These are phyloP conservation scores for Penicillium verrucosum DNA, from an alignment of 2,329 filamentous ascomycete genomes.

Conservation along the genomic window DNA sequence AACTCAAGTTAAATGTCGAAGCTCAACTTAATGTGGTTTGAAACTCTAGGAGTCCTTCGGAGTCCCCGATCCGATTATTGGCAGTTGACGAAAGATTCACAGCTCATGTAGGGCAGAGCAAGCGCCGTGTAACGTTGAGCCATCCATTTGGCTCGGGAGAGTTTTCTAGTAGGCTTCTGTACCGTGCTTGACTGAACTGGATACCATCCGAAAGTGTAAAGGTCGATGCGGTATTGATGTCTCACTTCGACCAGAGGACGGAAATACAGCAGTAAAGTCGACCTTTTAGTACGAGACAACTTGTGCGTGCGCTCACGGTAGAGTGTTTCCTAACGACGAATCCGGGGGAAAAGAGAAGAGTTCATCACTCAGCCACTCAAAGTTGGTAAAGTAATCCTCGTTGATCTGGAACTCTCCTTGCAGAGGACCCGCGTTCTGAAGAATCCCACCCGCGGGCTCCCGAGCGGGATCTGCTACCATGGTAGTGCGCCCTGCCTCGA, in stretches of 20 bases:
- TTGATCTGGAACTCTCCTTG: constrained; percentile 30
- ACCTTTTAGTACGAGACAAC: not conserved
- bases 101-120: not conserved
- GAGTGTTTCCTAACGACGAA: constrained; percentile 19
- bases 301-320: constrained; percentile 6
- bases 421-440: constrained; percentile 3
- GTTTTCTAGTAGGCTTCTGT: not conserved
- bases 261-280: not conserved
- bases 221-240: not conserved
- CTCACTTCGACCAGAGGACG: not conserved
- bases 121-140: not conserved
- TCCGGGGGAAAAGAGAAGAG: constrained; percentile 26
- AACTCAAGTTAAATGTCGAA: not conserved
- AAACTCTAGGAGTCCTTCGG: not conserved
- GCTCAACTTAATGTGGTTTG: too few species aligned
- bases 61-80: not conserved
- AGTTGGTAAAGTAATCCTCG: constrained; percentile 39
- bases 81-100: not conserved
- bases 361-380: constrained; percentile 40
- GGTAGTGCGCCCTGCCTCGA: constrained; percentile 11
- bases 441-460: not conserved
- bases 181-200: not conserved
- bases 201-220: not conserved
- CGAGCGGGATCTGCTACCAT: constrained; percentile 2
- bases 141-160: not conserved